Conservation (phyloP, 441 rosid species). For the Adansonia rubrostipa region DNA sequence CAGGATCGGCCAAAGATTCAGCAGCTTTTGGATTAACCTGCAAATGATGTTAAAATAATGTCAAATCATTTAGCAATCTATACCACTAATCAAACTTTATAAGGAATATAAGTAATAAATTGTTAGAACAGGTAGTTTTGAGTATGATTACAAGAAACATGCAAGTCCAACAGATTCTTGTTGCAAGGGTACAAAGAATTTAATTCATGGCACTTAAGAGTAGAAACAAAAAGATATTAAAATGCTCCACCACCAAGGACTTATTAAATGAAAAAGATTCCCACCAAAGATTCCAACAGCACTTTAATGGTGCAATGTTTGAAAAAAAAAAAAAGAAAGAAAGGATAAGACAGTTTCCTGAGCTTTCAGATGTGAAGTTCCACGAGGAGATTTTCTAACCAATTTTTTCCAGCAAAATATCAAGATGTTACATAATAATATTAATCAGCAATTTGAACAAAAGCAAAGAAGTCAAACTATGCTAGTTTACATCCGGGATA, state of each 20-base stretch:
- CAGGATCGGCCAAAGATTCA: slow-evolving; percentile 97
- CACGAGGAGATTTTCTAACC: neutral
- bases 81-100: neutral
- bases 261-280: slow-evolving; percentile 12
- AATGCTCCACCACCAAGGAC: neutral
- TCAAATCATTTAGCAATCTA: neutral
- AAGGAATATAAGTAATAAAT: neutral
- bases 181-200: neutral
- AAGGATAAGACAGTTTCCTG: neutral
- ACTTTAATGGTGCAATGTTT: slow-evolving; percentile 9
- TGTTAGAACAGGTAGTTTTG: neutral
- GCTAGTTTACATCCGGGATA: neutral
- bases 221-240: neutral
- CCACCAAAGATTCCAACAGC: neutral
- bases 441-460: neutral
- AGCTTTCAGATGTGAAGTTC: neutral
- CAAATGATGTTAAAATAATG: slow-evolving; percentile 30
- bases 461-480: neutral
- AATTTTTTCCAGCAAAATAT: slow-evolving; percentile 15
- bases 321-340: neutral
- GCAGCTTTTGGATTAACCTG: slow-evolving; percentile 98
- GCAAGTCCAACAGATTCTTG: neutral
- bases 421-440: neutral
- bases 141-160: slow-evolving; percentile 10
- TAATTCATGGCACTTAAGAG: neutral